Evolutionary conservation across 73 alveolate species (phyloP).

Genomic region (Symbiodinium natans): DNA sequence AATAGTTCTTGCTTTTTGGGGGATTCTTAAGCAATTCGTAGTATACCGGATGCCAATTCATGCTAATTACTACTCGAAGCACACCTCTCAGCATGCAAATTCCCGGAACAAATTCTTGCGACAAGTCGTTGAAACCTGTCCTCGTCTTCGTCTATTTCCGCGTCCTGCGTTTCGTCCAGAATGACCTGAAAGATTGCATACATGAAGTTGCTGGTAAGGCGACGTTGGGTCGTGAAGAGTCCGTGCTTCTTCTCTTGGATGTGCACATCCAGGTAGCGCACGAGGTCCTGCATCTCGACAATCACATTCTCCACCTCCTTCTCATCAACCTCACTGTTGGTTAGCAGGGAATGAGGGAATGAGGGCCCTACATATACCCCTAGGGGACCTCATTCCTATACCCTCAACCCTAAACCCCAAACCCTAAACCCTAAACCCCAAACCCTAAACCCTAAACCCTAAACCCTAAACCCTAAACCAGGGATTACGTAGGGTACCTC

Average conservation of each 20-base stretch:
- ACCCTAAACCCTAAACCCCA: too few species aligned
- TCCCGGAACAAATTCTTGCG: not conserved
- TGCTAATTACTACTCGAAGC: not conserved
- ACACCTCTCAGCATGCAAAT: not conserved
- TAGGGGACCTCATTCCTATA: too few species aligned
- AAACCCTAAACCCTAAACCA: too few species aligned
- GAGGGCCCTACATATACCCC: too few species aligned
- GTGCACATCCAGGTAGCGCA: not conserved
- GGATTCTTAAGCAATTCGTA: too few species aligned
- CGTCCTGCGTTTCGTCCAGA: not conserved
- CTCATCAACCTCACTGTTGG: not conserved
- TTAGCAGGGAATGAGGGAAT: too few species aligned
- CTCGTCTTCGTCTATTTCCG: not conserved
- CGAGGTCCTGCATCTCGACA: not conserved
- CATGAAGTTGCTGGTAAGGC: conserved; percentile 10
- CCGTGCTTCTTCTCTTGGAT: not conserved
- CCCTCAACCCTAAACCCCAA: too few species aligned
- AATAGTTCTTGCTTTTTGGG: too few species aligned
- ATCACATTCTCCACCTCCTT: not conserved
- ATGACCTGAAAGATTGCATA: not conserved
- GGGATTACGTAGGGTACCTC: too few species aligned
- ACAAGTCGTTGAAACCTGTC: not conserved
- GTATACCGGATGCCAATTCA: too few species aligned
- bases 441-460: too few species aligned
- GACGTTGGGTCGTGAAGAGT: not conserved